phyloP scores from a whole-genome alignment of 768 basidiomycete genomes.

The Hebeloma cylindrosporum region DNA sequence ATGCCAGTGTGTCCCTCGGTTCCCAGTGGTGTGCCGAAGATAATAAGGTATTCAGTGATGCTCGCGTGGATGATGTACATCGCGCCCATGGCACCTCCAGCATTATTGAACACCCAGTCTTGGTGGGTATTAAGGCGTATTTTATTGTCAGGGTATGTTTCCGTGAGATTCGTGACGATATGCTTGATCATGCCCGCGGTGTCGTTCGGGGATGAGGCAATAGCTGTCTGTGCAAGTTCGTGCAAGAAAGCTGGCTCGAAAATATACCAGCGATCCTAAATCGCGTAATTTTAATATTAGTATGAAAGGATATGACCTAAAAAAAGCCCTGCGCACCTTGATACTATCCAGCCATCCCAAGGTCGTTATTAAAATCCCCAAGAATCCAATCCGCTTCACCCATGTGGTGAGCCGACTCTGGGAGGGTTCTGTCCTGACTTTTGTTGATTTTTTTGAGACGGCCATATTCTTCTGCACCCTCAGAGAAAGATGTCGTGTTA shows the following conservation, averaged over 20 bases:
- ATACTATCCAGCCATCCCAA: slow-evolving; percentile 60
- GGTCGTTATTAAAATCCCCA: slow-evolving; percentile 36
- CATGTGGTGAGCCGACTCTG: slow-evolving; percentile 32
- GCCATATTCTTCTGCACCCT: no score
- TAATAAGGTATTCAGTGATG: slow-evolving; percentile 95
- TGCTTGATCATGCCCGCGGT: slow-evolving; percentile 74
- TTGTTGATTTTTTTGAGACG: slow-evolving; percentile 13
- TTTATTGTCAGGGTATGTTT: slow-evolving; percentile 61
- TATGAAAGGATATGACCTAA: neutral
- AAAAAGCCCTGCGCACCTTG: slow-evolving; percentile 45
- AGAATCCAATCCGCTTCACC: slow-evolving; percentile 34
- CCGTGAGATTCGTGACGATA: slow-evolving; percentile 78
- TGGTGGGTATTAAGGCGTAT: slow-evolving; percentile 57
- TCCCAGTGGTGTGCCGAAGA: slow-evolving; percentile 94
- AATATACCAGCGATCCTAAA: slow-evolving; percentile 83
- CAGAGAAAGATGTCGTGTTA: no score
- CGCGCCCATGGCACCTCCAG: slow-evolving; percentile 96
- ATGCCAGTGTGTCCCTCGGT: slow-evolving; percentile 95
- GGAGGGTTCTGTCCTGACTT: slow-evolving; percentile 5
- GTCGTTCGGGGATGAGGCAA: slow-evolving; percentile 64
- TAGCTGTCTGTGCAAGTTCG: slow-evolving; percentile 70
- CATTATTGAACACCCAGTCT: slow-evolving; percentile 97
- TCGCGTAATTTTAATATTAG: neutral
- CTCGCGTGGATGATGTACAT: slow-evolving; percentile 98
- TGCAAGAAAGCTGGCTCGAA: slow-evolving; percentile 75